Conservation (phyloP, 768 basidiomycete genomes). For the Tephrocybe rancida region DNA sequence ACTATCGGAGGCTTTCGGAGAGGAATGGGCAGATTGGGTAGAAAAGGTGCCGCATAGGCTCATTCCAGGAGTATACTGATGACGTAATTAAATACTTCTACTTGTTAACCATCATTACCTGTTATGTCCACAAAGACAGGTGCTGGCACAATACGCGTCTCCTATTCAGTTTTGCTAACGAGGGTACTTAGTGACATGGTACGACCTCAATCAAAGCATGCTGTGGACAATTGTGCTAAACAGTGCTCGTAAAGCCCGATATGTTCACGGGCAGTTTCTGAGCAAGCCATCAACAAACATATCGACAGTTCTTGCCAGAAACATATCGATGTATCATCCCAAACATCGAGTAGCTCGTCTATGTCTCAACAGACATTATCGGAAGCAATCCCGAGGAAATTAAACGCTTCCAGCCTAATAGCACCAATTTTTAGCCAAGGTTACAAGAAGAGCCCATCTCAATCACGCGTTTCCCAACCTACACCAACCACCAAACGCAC, state of each 20-base stretch:
- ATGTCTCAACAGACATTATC: slow-evolving; percentile 5
- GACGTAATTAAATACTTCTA: slow-evolving; percentile 4
- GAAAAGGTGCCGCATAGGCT: slow-evolving; percentile 47
- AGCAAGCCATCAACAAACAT: slow-evolving; percentile 49
- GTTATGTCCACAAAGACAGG: slow-evolving; percentile 10
- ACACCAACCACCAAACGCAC: slow-evolving; percentile 18
- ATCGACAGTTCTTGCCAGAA: slow-evolving; percentile 49
- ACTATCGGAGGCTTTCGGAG: slow-evolving; percentile 40
- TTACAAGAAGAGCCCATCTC: slow-evolving; percentile 16
- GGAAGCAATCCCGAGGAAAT: slow-evolving; percentile 18
- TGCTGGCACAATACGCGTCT: not conserved
- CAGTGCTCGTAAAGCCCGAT: slow-evolving; percentile 40
- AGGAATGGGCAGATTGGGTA: slow-evolving; percentile 47
- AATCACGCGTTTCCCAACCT: slow-evolving; percentile 3
- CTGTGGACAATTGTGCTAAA: not conserved
- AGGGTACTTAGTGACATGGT: slow-evolving; percentile 20
- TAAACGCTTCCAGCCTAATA: slow-evolving; percentile 26
- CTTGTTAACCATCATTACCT: not conserved
- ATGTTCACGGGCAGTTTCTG: slow-evolving; percentile 44
- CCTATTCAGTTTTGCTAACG: not conserved
- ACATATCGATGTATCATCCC: slow-evolving; percentile 13
- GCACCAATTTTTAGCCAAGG: slow-evolving; percentile 44
- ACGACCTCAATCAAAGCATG: not conserved
- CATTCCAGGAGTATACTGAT: slow-evolving; percentile 47
- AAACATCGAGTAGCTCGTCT: slow-evolving; percentile 12